Percentiles rank a stretch among this genome's conserved stretches.
These are phyloP conservation scores for Alternaria viburni DNA, from an alignment of 2,329 filamentous ascomycete genomes.

Conservation along the genomic window DNA sequence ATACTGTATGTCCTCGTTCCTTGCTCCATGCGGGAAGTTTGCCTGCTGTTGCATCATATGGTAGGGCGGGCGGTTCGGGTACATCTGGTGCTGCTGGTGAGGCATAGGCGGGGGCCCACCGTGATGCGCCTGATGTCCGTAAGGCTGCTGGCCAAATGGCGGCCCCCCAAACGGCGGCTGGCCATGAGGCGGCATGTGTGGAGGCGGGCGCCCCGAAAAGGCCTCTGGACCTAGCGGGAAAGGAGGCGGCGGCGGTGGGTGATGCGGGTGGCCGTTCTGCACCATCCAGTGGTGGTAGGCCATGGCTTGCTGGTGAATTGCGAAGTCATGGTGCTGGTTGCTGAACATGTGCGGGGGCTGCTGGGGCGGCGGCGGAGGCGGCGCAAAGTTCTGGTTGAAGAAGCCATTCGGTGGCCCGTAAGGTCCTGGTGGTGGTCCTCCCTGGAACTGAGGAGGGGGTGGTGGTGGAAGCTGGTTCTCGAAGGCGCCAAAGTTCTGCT, in stretches of 20 bases:
- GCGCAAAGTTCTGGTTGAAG: slow-evolving; percentile 14
- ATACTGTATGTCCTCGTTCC: slow-evolving; percentile 28
- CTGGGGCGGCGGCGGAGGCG: slow-evolving; percentile 13
- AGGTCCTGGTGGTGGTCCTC: slow-evolving; percentile 6
- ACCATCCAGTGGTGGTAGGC: slow-evolving; percentile 30
- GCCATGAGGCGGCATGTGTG: slow-evolving; percentile 9
- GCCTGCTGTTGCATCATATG: slow-evolving; percentile 21
- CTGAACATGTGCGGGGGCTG: slow-evolving; percentile 15
- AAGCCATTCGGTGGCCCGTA: slow-evolving; percentile 8
- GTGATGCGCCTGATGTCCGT: slow-evolving; percentile 7
- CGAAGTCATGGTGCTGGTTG: slow-evolving; percentile 16
- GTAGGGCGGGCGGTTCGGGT: slow-evolving; percentile 18
- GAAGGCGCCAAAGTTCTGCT: slow-evolving; percentile 16
- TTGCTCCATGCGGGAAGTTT: slow-evolving; percentile 13
- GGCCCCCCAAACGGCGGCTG: not conserved
- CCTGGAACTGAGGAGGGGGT: slow-evolving; percentile 7
- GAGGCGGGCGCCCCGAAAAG: slow-evolving; percentile 1
- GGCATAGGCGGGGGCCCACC: slow-evolving; percentile 3
- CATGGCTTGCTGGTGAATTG: slow-evolving; percentile 22
- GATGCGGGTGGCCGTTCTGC: slow-evolving; percentile 15
- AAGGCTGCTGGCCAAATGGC: slow-evolving; percentile 5
- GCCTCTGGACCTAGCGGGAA: slow-evolving; percentile 3
- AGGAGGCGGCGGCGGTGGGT: slow-evolving; percentile 12
- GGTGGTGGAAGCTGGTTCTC: slow-evolving; percentile 14
- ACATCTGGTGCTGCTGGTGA: slow-evolving; percentile 13